A percentile compares a stretch with the other conserved stretches of the same genome.
These are phyloP conservation scores for Yamadazyma trypodendri DNA, from an alignment of 1,139 yeast genomes.

Conservation along the genomic window DNA sequence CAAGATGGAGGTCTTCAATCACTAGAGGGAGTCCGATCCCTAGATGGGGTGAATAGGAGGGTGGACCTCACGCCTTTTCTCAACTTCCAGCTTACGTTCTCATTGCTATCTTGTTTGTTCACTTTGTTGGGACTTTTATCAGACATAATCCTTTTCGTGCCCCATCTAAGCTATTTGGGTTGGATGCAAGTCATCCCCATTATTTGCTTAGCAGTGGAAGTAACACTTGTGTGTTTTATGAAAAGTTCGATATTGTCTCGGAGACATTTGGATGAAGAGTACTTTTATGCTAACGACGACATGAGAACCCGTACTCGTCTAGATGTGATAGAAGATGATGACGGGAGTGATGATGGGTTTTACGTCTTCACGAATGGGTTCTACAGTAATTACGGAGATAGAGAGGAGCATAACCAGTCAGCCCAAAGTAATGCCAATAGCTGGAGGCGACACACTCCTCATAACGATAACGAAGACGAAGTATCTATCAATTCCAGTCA, in stretches of 20 bases:
- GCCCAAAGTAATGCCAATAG: conserved; percentile 17
- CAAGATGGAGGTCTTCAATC: too few species aligned
- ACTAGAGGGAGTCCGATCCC: too few species aligned
- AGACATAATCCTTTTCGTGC: conserved; percentile 41
- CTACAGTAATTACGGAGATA: conserved; percentile 20
- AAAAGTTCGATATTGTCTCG: conserved; percentile 40
- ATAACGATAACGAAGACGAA: conserved; percentile 19
- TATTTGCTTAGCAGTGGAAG: conserved; percentile 32
- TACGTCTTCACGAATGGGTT: conserved; percentile 48
- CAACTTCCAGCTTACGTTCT: conserved; percentile 32
- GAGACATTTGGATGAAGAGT: conserved; percentile 34
- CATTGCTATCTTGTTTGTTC: conserved; percentile 37
- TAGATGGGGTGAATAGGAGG: conserved; percentile 8
- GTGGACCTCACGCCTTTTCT: conserved; percentile 29
- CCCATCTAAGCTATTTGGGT: conserved; percentile 41
- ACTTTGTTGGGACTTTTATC: conserved; percentile 41
- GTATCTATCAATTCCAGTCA: conserved; percentile 18
- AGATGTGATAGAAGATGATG: conserved; percentile 22
- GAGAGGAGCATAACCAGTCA: conserved; percentile 16
- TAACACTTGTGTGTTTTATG: conserved; percentile 41
- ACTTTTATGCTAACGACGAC: conserved; percentile 33
- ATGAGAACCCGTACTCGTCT: conserved; percentile 28
- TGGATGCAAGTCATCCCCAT: conserved; percentile 47
- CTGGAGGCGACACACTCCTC: conserved; percentile 23
- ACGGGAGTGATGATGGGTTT: conserved; percentile 47